Conservation (phyloP, 495 filamentous ascomycete genomes). For the Talaromyces stipitatus region DNA sequence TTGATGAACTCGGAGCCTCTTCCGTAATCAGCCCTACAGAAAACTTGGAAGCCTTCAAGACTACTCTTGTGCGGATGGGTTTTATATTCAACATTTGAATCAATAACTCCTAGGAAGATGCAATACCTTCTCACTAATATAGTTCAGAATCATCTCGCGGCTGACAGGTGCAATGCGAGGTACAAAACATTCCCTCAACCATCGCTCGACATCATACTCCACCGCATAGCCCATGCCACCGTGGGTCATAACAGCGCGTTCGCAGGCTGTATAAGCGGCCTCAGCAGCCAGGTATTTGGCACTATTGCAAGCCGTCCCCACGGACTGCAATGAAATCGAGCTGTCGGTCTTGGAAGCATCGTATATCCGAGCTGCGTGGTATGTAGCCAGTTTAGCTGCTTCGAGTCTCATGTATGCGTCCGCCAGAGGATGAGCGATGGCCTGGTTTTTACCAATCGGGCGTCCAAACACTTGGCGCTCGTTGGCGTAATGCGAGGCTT, state of each 20-base stretch:
- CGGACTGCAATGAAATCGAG: slow-evolving; percentile 48
- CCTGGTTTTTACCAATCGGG: slow-evolving; percentile 60
- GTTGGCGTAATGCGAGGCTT: slow-evolving; percentile 48
- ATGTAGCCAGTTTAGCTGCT: slow-evolving; percentile 59
- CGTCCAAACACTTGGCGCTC: slow-evolving; percentile 54
- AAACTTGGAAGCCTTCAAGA: no score
- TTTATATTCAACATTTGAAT: neutral
- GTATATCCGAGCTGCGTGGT: slow-evolving; percentile 59
- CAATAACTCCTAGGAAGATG: slow-evolving; percentile 45
- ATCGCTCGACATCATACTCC: slow-evolving; percentile 63
- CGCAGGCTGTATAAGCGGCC: slow-evolving; percentile 58
- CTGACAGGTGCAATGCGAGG: slow-evolving; percentile 61
- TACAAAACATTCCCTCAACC: slow-evolving; percentile 56
- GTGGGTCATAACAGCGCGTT: slow-evolving; percentile 47
- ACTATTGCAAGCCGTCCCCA: slow-evolving; percentile 64
- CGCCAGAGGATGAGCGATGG: slow-evolving; percentile 58
- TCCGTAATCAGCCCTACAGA: no score
- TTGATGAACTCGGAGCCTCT: no score
- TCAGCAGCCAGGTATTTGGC: slow-evolving; percentile 65
- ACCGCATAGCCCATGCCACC: slow-evolving; percentile 63
- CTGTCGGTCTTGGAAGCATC: slow-evolving; percentile 44
- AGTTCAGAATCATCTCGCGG: slow-evolving; percentile 66
- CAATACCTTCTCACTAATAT: slow-evolving; percentile 54
- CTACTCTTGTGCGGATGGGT: neutral
- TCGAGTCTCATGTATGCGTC: slow-evolving; percentile 61